Conservation (phyloP, 1,139 yeast genomes). For the Geotrichum siamense region DNA sequence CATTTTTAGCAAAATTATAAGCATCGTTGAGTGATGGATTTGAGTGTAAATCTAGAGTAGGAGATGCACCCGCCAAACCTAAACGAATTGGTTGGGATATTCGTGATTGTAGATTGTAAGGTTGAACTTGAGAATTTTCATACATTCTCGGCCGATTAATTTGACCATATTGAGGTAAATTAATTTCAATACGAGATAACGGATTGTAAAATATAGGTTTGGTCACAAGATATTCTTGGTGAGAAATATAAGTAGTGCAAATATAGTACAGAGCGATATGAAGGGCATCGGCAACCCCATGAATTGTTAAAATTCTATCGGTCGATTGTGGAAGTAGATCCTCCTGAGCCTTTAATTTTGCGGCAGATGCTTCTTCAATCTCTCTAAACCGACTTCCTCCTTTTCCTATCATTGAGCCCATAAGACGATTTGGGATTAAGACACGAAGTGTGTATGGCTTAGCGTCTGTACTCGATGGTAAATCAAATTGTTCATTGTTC, state of each 20-base stretch:
- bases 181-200: conserved; percentile 12
- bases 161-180: conserved; percentile 2
- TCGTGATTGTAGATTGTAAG: conserved; percentile 11
- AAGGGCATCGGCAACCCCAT: conserved; percentile 82
- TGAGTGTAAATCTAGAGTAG: conserved; percentile 8
- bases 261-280: conserved; percentile 77
- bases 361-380: conserved; percentile 78
- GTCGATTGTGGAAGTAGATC: conserved; percentile 70
- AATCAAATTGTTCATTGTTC: conserved; percentile 60
- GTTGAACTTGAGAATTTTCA: conserved; percentile 7
- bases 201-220: conserved; percentile 20
- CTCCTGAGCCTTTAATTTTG: conserved; percentile 70
- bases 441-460: conserved; percentile 52
- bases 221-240: conserved; percentile 20
- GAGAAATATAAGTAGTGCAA: conserved; percentile 45
- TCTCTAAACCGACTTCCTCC: conserved; percentile 70
- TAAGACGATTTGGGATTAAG: conserved; percentile 70
- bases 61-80: conserved; percentile 8
- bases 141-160: conserved; percentile 3
- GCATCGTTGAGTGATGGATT: conserved; percentile 21
- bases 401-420: conserved; percentile 79
- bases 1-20: conserved; percentile 24
- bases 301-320: conserved; percentile 63
- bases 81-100: conserved; percentile 9
- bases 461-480: conserved; percentile 51